Base-by-base conservation (phyloP, 176 grass and related monocot species). In the Metroxylon sagu region DNA sequence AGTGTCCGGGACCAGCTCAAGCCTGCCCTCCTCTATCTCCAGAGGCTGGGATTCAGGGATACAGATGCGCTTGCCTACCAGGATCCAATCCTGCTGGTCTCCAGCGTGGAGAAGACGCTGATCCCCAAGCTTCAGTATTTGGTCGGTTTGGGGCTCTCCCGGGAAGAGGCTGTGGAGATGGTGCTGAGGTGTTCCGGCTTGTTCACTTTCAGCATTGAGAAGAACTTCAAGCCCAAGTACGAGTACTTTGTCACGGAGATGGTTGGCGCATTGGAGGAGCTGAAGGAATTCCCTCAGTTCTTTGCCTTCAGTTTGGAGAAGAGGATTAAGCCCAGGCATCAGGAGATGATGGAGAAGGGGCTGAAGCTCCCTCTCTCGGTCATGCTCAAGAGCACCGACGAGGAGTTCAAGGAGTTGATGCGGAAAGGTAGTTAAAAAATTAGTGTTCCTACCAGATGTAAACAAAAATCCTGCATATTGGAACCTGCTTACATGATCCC, bases 291-390 rank as follows among this genome's bases (percentile, higher is more conserved):
- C 72, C 86, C 90, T 4, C 86, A 95, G 63, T 95, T 82, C 71
- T 90, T 95, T n/a, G 82, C 80, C 0, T 95, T 90, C 71, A 95
- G 80, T 57, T 57, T 95, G 63, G 80, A 95, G 31, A 76, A 79
- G 52, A 86, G 74, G 75, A 96, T 90, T 17, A 84, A 65, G 26
- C 72, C 77, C 3, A 75, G 86, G 57, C 3, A 96, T 26, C 43
- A 29, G n/a, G 50, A 49, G 5, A 57, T 87, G 26, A 74, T 19
- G 27, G 60, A 85, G 31, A 77, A 49, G 26, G 54, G 77, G 3
- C 4, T 82, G 16, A 17, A 71, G 12, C 74, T 95, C 64, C 31
- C 77, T 0, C 43, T 95, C n/a, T 50, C 65, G 19, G 65, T 71
- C n/a, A 95, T 95, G 91, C 75, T 95, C 29, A 84, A 54, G 17